phyloP scores from a whole-genome alignment of 2,329 filamentous ascomycete species.

The Blastomyces gilchristii region DNA sequence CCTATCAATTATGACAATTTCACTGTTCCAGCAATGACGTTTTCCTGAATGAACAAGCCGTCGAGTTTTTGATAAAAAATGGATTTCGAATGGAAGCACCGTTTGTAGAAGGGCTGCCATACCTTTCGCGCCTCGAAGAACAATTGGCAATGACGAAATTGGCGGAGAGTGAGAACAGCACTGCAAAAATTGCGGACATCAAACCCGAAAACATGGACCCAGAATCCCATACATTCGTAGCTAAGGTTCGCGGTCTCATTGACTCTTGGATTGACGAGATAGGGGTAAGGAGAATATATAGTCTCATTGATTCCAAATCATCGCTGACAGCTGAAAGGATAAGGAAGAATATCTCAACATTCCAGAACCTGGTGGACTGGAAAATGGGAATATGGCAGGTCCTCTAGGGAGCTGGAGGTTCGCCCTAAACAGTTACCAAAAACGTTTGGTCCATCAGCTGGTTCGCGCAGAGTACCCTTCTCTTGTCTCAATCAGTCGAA shows the following conservation, averaged over 20 bases:
- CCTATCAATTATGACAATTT: neutral
- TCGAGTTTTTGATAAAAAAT: conserved; percentile 50
- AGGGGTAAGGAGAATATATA: conserved; percentile 12
- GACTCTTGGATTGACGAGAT: conserved; percentile 35
- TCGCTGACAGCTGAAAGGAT: conserved; percentile 7
- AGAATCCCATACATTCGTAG: conserved; percentile 44
- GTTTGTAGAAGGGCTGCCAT: conserved; percentile 49
- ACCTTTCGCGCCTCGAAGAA: conserved; percentile 53
- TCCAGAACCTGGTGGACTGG: conserved; percentile 21
- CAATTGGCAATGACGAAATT: conserved; percentile 37
- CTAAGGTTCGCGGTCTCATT: conserved; percentile 37
- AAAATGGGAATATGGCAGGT: neutral
- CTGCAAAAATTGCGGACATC: conserved; percentile 32
- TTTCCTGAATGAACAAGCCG: conserved; percentile 32
- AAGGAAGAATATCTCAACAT: conserved; percentile 38
- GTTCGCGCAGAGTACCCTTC: conserved; percentile 50
- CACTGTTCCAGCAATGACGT: neutral
- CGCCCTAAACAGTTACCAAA: conserved; percentile 49
- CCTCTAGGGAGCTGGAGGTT: conserved; percentile 11
- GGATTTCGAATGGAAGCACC: conserved; percentile 49
- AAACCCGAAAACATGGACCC: conserved; percentile 43
- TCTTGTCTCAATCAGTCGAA: conserved; percentile 30
- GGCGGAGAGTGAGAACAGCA: conserved; percentile 32
- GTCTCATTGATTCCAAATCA: neutral
- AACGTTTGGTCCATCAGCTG: conserved; percentile 55